These are phyloP conservation scores for Dactylellina haptotyla DNA, from an alignment of 2,329 filamentous ascomycete genomes.

Conservation along the genomic window DNA sequence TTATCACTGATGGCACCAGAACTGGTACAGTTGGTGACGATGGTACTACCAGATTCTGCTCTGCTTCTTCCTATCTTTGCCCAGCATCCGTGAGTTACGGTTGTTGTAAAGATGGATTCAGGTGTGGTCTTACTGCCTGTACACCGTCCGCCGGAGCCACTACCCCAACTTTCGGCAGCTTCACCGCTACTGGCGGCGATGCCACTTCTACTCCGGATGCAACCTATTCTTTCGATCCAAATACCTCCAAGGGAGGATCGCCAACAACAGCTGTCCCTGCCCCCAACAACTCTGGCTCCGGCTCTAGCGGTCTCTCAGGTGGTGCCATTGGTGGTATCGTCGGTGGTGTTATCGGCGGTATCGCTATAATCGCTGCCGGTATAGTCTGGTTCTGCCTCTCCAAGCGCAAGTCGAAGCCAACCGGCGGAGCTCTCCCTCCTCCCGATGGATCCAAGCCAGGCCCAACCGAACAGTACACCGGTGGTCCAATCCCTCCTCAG, in stretches of 20 bases:
- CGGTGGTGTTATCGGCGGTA: slow-evolving; percentile 44
- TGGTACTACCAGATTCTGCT: slow-evolving; percentile 44
- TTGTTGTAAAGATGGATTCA: slow-evolving; percentile 36
- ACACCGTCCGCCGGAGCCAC: slow-evolving; percentile 13
- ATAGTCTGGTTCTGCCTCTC: slow-evolving; percentile 45
- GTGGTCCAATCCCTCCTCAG: slow-evolving; percentile 50
- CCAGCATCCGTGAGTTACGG: slow-evolving; percentile 31
- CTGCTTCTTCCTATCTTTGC: slow-evolving; percentile 38
- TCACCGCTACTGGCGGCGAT: not conserved
- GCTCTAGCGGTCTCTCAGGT: slow-evolving; percentile 32
- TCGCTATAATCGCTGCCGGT: slow-evolving; percentile 36
- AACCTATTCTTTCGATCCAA: slow-evolving; percentile 39
- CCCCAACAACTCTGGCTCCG: not conserved
- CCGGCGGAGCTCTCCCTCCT: not conserved
- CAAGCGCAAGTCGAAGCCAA: slow-evolving; percentile 22
- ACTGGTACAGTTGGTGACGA: slow-evolving; percentile 48
- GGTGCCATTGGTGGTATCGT: slow-evolving; percentile 50
- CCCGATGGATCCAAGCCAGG: slow-evolving; percentile 12
- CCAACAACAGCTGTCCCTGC: not conserved
- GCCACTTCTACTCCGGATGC: not conserved
- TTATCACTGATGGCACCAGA: slow-evolving; percentile 43
- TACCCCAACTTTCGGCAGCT: not conserved
- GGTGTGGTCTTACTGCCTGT: slow-evolving; percentile 35
- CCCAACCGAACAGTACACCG: slow-evolving; percentile 46
- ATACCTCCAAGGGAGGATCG: slow-evolving; percentile 35